Evolutionary conservation across 1,139 yeast genomes (phyloP).

Genomic region (Saccharomyces hybrid): DNA sequence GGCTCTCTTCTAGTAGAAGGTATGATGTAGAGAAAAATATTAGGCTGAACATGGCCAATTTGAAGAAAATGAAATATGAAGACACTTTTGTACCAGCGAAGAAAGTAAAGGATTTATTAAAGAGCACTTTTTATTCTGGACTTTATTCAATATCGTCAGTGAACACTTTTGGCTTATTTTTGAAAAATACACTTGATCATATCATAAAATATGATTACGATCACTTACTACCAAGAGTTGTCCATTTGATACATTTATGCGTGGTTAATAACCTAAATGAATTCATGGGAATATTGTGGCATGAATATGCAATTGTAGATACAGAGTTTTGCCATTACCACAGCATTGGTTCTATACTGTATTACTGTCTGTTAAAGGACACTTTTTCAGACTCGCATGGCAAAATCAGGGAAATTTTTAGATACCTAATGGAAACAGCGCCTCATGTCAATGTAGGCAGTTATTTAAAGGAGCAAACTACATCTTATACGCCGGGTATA

Average conservation of each 20-base stretch:
- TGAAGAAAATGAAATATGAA: conserved; percentile 33
- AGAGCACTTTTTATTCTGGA: conserved; percentile 34
- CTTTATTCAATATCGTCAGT: conserved; percentile 47
- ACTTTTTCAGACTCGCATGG: conserved; percentile 40
- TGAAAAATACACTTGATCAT: conserved; percentile 43
- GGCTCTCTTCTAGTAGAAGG: conserved; percentile 66
- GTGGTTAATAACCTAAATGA: conserved; percentile 30
- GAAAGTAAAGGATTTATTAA: conserved; percentile 28
- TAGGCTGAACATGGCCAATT: conserved; percentile 29
- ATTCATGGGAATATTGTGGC: conserved; percentile 30
- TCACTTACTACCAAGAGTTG: conserved; percentile 45
- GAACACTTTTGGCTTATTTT: conserved; percentile 43
- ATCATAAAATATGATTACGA: conserved; percentile 43
- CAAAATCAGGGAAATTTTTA: conserved; percentile 49
- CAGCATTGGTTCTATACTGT: conserved; percentile 41
- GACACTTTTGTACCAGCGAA: conserved; percentile 49
- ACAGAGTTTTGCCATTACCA: conserved; percentile 37
- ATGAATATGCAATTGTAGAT: conserved; percentile 32
- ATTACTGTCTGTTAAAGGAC: conserved; percentile 39
- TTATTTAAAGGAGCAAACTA: conserved; percentile 31
- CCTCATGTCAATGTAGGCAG: conserved; percentile 29
- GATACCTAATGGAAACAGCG: conserved; percentile 30
- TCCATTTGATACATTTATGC: conserved; percentile 65
- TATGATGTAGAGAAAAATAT: conserved; percentile 57
- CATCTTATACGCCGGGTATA: conserved; percentile 26